These are phyloP conservation scores for Novakomyces olei DNA, from an alignment of 805 yeast species.

Conservation along the genomic window DNA sequence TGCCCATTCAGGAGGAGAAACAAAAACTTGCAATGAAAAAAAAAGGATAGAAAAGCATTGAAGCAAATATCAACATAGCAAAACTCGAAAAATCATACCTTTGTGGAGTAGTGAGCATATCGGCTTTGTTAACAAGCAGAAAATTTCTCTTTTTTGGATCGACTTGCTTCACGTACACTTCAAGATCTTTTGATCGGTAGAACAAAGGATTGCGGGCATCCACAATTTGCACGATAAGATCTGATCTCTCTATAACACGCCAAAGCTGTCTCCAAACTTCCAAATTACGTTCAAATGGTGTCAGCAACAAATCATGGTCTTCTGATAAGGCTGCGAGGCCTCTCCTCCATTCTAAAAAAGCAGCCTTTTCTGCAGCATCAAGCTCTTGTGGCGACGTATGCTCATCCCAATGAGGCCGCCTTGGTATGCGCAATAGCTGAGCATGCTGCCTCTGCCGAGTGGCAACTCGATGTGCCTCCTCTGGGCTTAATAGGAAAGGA, in stretches of 20 bases:
- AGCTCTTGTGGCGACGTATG: slow-evolving; percentile 51
- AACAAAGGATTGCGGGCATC: slow-evolving; percentile 88
- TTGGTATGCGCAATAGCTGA: slow-evolving; percentile 59
- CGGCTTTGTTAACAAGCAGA: slow-evolving; percentile 81
- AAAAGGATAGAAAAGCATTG: too few species aligned
- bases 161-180: slow-evolving; percentile 54
- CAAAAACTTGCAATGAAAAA: too few species aligned
- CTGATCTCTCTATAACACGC: slow-evolving; percentile 93
- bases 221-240: slow-evolving; percentile 84
- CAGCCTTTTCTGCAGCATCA: slow-evolving; percentile 69
- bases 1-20: too few species aligned
- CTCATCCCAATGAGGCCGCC: slow-evolving; percentile 73
- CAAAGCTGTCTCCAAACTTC: slow-evolving; percentile 97
- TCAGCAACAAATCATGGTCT: slow-evolving; percentile 58
- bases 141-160: slow-evolving; percentile 58
- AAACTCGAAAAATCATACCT: too few species aligned
- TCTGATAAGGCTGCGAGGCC: slow-evolving; percentile 69
- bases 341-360: slow-evolving; percentile 88
- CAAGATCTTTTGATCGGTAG: slow-evolving; percentile 76
- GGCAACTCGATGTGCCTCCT: slow-evolving; percentile 31
- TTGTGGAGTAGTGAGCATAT: slow-evolving; percentile 55
- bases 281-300: slow-evolving; percentile 90
- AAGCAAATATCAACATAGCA: too few species aligned
- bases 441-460: slow-evolving; percentile 33
- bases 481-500: slow-evolving; percentile 40